phyloP scores from a whole-genome alignment of 2,329 filamentous ascomycete species.

The Orbilia blumenaviensis region DNA sequence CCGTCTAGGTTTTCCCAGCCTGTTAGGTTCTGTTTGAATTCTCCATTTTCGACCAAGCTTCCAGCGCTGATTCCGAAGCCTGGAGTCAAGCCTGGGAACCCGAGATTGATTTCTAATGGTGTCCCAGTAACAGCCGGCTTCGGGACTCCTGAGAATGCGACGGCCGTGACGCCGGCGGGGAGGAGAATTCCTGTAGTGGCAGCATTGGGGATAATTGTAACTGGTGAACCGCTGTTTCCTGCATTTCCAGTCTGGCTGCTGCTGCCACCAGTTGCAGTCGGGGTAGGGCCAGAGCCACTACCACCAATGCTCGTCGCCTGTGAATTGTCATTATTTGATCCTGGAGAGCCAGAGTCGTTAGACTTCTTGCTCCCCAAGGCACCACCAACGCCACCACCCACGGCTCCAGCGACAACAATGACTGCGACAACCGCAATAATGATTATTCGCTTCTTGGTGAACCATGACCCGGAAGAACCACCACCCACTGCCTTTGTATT shows the following conservation, averaged over 20 bases:
- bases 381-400: slow-evolving; percentile 42
- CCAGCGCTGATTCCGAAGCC: slow-evolving; percentile 12
- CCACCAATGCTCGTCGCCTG: background rate
- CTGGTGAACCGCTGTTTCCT: slow-evolving; percentile 2
- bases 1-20: slow-evolving; percentile 21
- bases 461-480: slow-evolving; percentile 30
- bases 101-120: background rate
- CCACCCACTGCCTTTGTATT: slow-evolving; percentile 2
- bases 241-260: background rate
- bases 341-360: background rate
- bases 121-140: slow-evolving; percentile 6
- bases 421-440: slow-evolving; percentile 43
- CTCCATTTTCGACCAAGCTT: slow-evolving; percentile 31
- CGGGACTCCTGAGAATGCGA: slow-evolving; percentile 33
- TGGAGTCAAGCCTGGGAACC: slow-evolving; percentile 31
- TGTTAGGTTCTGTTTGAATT: slow-evolving; percentile 39
- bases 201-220: slow-evolving; percentile 11
- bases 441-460: slow-evolving; percentile 51
- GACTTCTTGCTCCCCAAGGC: slow-evolving; percentile 34
- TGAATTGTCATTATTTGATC: background rate
- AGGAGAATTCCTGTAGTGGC: slow-evolving; percentile 27
- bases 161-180: slow-evolving; percentile 33
- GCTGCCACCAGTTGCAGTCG: background rate
- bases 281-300: too few relatives aligned
- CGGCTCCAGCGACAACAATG: slow-evolving; percentile 38